phyloP scores from a whole-genome alignment of 139 green algal species.

The Nannochloris sp. region DNA sequence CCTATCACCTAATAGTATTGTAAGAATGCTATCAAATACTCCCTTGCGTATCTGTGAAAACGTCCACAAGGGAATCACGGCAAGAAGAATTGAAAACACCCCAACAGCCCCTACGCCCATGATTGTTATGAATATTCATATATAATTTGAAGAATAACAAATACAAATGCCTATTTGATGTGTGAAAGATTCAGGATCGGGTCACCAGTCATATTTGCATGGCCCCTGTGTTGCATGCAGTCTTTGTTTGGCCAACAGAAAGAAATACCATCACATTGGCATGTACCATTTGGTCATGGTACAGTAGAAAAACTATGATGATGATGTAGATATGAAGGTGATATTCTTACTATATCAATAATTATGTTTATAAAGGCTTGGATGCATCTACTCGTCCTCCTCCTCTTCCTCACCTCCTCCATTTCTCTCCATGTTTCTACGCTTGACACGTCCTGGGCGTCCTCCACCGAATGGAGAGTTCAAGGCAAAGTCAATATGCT shows the following conservation, averaged over 20 bases:
- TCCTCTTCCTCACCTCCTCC: slow-evolving; percentile 45
- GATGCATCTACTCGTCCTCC: slow-evolving; percentile 4
- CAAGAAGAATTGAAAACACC: slow-evolving; percentile 23
- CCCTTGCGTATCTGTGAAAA: slow-evolving; percentile 10
- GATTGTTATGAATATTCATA: neutral
- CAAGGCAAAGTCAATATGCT: slow-evolving; percentile 99
- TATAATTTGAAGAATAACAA: neutral
- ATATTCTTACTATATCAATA: no score
- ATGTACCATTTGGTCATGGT: no score
- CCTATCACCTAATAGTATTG: neutral
- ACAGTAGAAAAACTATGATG: no score
- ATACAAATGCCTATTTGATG: neutral
- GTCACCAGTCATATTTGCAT: no score
- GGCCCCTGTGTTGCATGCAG: no score
- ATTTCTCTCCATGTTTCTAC: slow-evolving; percentile 38
- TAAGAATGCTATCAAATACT: slow-evolving; percentile 14
- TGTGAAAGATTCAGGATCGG: neutral
- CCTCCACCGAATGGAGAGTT: slow-evolving; percentile 95
- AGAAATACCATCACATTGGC: no score
- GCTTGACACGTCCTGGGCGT: slow-evolving; percentile 91
- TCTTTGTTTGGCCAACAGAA: no score
- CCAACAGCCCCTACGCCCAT: slow-evolving; percentile 1
- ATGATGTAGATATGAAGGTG: no score
- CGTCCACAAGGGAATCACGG: slow-evolving; percentile 9
- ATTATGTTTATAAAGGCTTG: no score